Evolutionary conservation across 1,284 basidiomycete species (phyloP), one percentile per base, ranked within the genome.

Genomic region (Leccinum pachyderme): DNA sequence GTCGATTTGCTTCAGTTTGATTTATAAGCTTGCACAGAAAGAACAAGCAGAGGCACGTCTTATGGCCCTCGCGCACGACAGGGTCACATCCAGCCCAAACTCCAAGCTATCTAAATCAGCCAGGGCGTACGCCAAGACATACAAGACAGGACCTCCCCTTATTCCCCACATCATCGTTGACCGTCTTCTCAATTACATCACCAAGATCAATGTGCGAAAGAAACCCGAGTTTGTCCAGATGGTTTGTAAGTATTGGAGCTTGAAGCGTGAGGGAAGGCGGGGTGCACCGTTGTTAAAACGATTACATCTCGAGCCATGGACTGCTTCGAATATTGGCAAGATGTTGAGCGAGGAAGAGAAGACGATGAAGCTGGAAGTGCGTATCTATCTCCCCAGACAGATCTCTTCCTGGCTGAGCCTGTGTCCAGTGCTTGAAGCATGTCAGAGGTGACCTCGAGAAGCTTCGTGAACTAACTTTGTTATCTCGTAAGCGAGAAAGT

Each of bases 221-320:
- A 93, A 91, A 67, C 69, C 75, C 3, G 87, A 89, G 32, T 91
- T 96, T 52, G 74, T 98, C 4, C 81, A 86, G 49, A 74, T 87
- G 64, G 78, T 96, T 33, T 95, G 92, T 63, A 83, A 87, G 62
- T 99, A 98, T 69, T 99, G 96, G 96, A 98, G 95, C 68, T 72
- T 99, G 71, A 98, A 99, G 73, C 78, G 96, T 5, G 95, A 99
- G 71, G 91, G 86, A 1, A 82, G 96, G 57, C 77, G 96, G 43
- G 97, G 97, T 3, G 97, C 97, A 2, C 95, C 96, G 2, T 72
- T 99, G 51, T 75, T 99, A 63, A 99, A 98, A 73, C 74, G 97
- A 49, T 72, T 99, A 51, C 95, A 99, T 74, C 77, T 99, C 31
- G 96, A 99, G 76, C 97, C 96, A 0, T 99, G 96, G 97, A 97